These are phyloP conservation scores for Bipolaris oryzae DNA, from an alignment of 2,329 filamentous ascomycete species.

Conservation along the genomic window DNA sequence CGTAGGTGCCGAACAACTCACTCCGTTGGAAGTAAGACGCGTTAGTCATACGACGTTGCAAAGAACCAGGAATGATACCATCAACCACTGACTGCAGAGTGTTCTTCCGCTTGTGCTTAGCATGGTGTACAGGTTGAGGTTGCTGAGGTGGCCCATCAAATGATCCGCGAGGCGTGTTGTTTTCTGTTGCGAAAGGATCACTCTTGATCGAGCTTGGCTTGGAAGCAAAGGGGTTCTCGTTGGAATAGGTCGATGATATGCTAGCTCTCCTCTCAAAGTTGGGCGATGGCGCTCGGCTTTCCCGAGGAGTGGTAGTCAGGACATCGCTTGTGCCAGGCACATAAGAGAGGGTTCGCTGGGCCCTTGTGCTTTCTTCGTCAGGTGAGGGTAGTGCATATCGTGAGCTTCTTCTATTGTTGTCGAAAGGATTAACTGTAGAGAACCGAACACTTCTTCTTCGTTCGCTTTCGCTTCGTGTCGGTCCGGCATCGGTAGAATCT, in stretches of 20 bases:
- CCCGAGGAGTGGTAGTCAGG: slow-evolving; percentile 7
- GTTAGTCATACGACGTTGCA: slow-evolving; percentile 26
- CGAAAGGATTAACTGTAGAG: not conserved
- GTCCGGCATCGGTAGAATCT: slow-evolving; percentile 11
- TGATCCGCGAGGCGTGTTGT: slow-evolving; percentile 5
- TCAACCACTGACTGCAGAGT: slow-evolving; percentile 27
- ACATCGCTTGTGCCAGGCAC: slow-evolving; percentile 4
- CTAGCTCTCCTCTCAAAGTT: not conserved
- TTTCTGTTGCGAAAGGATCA: slow-evolving; percentile 13
- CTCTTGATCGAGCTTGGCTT: slow-evolving; percentile 16
- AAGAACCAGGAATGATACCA: slow-evolving; percentile 21
- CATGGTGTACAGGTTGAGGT: slow-evolving; percentile 15
- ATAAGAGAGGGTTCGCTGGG: slow-evolving; percentile 9
- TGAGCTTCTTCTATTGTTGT: slow-evolving; percentile 2
- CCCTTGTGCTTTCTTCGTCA: not conserved
- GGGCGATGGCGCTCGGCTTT: slow-evolving; percentile 11
- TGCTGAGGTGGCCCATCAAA: slow-evolving; percentile 5
- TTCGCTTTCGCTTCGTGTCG: slow-evolving; percentile 8
- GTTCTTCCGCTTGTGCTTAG: slow-evolving; percentile 13
- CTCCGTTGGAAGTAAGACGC: slow-evolving; percentile 21
- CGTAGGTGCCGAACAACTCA: slow-evolving; percentile 28
- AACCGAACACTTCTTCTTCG: slow-evolving; percentile 8
- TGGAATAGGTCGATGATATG: slow-evolving; percentile 8
- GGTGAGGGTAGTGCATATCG: slow-evolving; percentile 4
- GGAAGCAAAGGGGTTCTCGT: slow-evolving; percentile 21